A percentile compares a stretch with the other conserved stretches of the same genome.
These are phyloP conservation scores for Acer negundo DNA, from an alignment of 345 rosid species.

Conservation along the genomic window DNA sequence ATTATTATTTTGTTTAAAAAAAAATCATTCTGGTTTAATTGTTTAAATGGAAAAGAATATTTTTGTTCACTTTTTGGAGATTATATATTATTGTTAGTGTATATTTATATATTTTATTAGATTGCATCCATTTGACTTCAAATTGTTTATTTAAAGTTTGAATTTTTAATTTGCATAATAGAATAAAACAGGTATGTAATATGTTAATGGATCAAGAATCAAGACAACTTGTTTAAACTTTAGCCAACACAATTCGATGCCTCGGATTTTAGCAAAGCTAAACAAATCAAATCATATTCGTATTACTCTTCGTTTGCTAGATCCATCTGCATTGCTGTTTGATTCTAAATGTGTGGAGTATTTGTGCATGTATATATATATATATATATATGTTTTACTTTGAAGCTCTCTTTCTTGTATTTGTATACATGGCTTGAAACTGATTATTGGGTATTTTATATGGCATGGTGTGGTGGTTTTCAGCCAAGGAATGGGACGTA, in stretches of 20 bases:
- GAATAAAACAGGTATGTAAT: no score
- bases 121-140: neutral
- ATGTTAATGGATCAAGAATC: no score
- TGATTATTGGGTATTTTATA: neutral
- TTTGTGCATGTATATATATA: no score
- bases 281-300: no score
- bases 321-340: neutral
- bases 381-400: neutral
- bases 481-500: constrained; percentile 64
- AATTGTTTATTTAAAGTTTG: neutral
- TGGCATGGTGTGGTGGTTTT: neutral
- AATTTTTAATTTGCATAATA: neutral
- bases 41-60: neutral
- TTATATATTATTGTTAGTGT: neutral
- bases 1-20: no score
- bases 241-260: neutral
- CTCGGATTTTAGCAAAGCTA: neutral
- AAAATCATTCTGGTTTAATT: neutral
- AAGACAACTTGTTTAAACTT: neutral
- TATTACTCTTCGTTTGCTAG: neutral
- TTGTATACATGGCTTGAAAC: neutral
- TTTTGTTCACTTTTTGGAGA: neutral
- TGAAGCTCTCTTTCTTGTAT: neutral
- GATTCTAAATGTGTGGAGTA: neutral
- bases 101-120: neutral